Evolutionary conservation across 768 basidiomycete genomes (phyloP), one percentile per base, ranked within the genome.

Genomic region (Tulasnella sp.): DNA sequence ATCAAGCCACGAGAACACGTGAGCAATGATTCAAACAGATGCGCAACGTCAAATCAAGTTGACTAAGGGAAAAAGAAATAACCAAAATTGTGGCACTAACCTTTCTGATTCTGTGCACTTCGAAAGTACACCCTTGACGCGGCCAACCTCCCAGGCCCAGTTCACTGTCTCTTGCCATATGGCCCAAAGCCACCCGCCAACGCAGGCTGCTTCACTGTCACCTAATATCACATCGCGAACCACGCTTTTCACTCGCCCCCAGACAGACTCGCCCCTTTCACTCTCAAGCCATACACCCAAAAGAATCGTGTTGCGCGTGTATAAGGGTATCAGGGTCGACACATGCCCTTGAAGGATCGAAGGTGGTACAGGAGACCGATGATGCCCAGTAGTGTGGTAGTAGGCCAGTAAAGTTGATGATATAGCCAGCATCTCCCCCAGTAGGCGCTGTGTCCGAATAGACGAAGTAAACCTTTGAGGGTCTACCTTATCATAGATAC

Each of bases 261-360:
- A 56, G 2, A 56, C 53, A n/a, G 33, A 20, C 33, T 56, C 55
- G 12, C 55, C 55, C 13, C 27, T 39, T 37, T 56, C 55, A 35
- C 52, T 39, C 41, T 56, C 55, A 22, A 56, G 48, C 55, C 55
- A 56, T 24, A 54, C 39, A 19, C 55, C 55, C 29, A 56, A 44
- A 12, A 56, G 6, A 16, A 56, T 15, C 3, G 53, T 56, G 40
- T 56, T 56, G 15, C 2, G 15, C 15, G 44, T 41, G 33, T 35
- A 37, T 22, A n/a, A 12, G 9, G 22, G 40, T 5, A 56, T 39
- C 6, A 44, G 22, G 6, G 29, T 19, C 6, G 20, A 35, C n/a
- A 56, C 27, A 32, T 54, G 45, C 20, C 35, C 27, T 8, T 53
- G 55, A 20, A 56, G 33, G 29, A 37, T 28, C 4, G 37, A 25